Percentiles rank a stretch among this genome's conserved stretches.
phyloP scores from a whole-genome alignment of 2,329 filamentous ascomycete species.

The Aciculosporium take region DNA sequence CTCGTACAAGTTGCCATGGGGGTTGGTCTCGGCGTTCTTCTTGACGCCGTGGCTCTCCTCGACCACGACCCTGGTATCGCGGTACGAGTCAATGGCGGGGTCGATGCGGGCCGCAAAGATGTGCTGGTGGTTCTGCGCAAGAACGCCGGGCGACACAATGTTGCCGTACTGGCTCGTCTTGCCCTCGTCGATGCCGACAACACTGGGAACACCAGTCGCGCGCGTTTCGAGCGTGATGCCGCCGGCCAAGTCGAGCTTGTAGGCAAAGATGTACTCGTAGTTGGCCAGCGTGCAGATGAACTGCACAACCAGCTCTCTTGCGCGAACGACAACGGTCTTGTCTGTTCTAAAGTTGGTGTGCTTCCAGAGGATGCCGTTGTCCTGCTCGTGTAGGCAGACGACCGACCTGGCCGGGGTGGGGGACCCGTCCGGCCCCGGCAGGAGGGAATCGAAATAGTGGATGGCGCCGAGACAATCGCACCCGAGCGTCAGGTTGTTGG shows the following conservation, averaged over 20 bases:
- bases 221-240: slow-evolving; percentile 47
- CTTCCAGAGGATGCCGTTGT: slow-evolving; percentile 58
- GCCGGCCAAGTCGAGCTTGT: slow-evolving; percentile 46
- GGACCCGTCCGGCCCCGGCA: slow-evolving; percentile 38
- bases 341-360: slow-evolving; percentile 55
- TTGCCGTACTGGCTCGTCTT: slow-evolving; percentile 41
- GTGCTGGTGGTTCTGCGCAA: slow-evolving; percentile 59
- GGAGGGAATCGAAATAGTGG: slow-evolving; percentile 45
- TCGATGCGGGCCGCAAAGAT: slow-evolving; percentile 53
- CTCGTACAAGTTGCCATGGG: slow-evolving; percentile 46
- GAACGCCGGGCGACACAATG: slow-evolving; percentile 46
- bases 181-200: slow-evolving; percentile 43
- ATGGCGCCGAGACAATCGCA: slow-evolving; percentile 59
- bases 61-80: slow-evolving; percentile 33
- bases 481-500: slow-evolving; percentile 54
- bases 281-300: slow-evolving; percentile 56
- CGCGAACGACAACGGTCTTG: slow-evolving; percentile 44
- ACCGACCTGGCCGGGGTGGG: slow-evolving; percentile 40
- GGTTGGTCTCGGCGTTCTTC: slow-evolving; percentile 39
- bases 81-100: slow-evolving; percentile 41
- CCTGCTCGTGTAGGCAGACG: slow-evolving; percentile 56
- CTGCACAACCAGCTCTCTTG: slow-evolving; percentile 50
- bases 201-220: slow-evolving; percentile 51
- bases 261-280: slow-evolving; percentile 49
- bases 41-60: slow-evolving; percentile 23